Conservation (phyloP, 495 filamentous ascomycete species). For the Hapsidospora chrysogenum region DNA sequence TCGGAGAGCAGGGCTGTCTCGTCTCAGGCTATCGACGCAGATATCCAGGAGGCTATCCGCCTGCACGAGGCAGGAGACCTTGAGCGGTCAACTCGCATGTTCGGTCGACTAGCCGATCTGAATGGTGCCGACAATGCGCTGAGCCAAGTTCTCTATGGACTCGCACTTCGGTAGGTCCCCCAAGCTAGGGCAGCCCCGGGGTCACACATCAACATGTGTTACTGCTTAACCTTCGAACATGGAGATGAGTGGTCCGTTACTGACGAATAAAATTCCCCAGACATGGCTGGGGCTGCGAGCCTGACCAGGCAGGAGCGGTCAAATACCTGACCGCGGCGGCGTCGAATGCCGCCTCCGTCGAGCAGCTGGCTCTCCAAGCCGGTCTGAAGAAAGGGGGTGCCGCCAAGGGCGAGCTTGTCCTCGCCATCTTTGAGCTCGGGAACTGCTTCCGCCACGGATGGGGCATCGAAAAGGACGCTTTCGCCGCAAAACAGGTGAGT, state of each 20-base stretch:
- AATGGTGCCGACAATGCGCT: conserved; percentile 79
- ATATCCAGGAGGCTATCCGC: conserved; percentile 91
- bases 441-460: conserved; percentile 95
- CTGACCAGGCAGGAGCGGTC: conserved; percentile 55
- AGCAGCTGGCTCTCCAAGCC: conserved; percentile 64
- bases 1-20: conserved; percentile 19
- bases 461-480: conserved; percentile 78
- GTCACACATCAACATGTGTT: too few relatives aligned
- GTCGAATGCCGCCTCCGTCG: conserved; percentile 76
- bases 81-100: conserved; percentile 65
- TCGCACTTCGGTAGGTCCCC: conserved; percentile 63
- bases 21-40: conserved; percentile 41
- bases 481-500: conserved; percentile 54
- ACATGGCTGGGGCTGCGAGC: conserved; percentile 83
- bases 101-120: conserved; percentile 73
- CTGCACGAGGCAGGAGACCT: conserved; percentile 74
- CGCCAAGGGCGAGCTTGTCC: conserved; percentile 93
- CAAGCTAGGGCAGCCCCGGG: conserved; percentile 2
- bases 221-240: too few relatives aligned
- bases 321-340: conserved; percentile 76
- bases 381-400: conserved; percentile 85
- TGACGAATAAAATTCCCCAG: too few relatives aligned
- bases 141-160: conserved; percentile 90
- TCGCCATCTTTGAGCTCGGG: conserved; percentile 88
- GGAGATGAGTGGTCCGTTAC: too few relatives aligned